Evolutionary conservation across 805 yeast genomes (phyloP), one percentile per base, ranked within the genome.

Genomic region (Candida ortonii): DNA sequence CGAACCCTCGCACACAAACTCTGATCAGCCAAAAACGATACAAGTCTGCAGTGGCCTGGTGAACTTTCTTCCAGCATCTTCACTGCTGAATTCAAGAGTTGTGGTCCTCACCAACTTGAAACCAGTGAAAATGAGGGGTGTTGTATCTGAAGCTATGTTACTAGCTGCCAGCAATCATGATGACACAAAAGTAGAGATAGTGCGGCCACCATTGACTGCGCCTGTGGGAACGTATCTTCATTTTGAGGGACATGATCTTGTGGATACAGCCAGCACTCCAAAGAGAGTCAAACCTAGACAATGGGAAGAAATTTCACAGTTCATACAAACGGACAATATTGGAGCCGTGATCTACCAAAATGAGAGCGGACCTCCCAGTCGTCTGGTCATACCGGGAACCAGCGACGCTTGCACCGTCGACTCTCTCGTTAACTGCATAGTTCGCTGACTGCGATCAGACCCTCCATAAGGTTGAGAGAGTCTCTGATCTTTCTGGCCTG

Each of bases 1-100:
- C n/a, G n/a, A n/a, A n/a, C n/a, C n/a, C n/a, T n/a, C n/a, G n/a
- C n/a, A n/a, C n/a, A n/a, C n/a, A n/a, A n/a, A n/a, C n/a, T 28
- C 47, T 1, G 33, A 33, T 10, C 24, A 27, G 3, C 46, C 46
- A 14, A 39, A 36, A 13, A 41, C 49, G 5, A 32, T 57, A 6
- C 65, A 73, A 33, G 77, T 80, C 1, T 76, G 83, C 43, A 75
- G 82, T 32, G 86, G 86, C 0, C 57, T 80, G 6, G 79, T 72
- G 16, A 63, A 64, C 6, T 60, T 51, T 35, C 49, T 77, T 2
- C 61, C 74, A 0, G 43, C 44, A 5, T 67, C 64, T 0, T 44
- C 63, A 16, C 47, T 80, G 47, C 40, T 59, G 4, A 49, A 59
- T 18, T 55, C 61, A 4, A 48, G 59, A 16, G 80, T 79, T 3